These are phyloP conservation scores for Tetraselmis striata DNA, from an alignment of 139 green algal species.

Conservation along the genomic window DNA sequence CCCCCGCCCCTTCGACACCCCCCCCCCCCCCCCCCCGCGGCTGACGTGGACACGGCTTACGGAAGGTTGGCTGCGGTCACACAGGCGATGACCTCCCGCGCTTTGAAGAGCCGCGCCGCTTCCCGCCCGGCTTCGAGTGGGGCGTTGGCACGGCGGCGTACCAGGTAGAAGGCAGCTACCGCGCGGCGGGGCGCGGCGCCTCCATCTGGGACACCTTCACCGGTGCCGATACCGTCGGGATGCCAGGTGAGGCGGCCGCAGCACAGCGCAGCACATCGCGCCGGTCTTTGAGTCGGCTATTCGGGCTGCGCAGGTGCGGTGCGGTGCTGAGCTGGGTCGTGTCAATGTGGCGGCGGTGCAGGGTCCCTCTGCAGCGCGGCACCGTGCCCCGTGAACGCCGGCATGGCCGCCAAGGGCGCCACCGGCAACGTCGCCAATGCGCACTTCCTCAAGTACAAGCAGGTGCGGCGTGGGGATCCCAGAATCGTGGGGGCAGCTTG, in stretches of 20 bases:
- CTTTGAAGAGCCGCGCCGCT: not conserved
- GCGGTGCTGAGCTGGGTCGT: not conserved
- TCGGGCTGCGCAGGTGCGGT: no score
- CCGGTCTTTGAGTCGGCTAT: no score
- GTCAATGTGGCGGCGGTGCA: not conserved
- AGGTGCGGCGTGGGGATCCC: no score
- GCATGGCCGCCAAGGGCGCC: not conserved
- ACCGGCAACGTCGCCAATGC: not conserved
- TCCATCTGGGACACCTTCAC: constrained; percentile 51
- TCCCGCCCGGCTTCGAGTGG: not conserved
- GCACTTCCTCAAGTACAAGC: not conserved
- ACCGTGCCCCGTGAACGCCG: not conserved
- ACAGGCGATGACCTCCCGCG: not conserved
- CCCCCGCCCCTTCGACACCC: not conserved
- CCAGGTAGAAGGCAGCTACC: constrained; percentile 9
- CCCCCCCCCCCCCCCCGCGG: no score
- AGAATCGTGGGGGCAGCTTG: no score
- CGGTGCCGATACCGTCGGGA: not conserved
- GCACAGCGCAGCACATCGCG: no score
- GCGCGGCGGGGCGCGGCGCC: constrained; percentile 20
- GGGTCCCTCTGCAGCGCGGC: not conserved
- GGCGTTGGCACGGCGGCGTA: constrained; percentile 11
- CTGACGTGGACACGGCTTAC: no score
- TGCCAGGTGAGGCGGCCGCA: not conserved
- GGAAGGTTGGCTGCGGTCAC: no score